Evolutionary conservation across 1,139 yeast species (phyloP), one percentile per base, ranked within the genome.

Genomic region (Hyphopichia burtonii): DNA sequence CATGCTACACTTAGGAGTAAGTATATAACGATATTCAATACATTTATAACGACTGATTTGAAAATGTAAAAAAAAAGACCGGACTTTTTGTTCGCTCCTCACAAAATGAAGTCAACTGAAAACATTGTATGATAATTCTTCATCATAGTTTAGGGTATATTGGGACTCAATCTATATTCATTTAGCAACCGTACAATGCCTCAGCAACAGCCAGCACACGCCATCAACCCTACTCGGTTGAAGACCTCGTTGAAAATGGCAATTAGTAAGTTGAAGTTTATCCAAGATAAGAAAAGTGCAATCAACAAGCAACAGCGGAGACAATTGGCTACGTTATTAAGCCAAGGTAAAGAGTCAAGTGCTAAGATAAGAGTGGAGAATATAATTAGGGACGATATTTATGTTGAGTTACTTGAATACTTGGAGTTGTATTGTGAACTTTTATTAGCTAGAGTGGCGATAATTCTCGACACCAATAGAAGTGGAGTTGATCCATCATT

Each of bases 341-440:
- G 74, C 5, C 74, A 71, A 38, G 90, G 91, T 5, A 88, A 87
- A 57, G 93, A 88, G 50, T 83, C 85, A 42, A 86, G 91, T 54
- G 96, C 96, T 17, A 77, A 78, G 45, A 89, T 90, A 45, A 68
- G 96, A 41, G 95, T 89, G 3, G 96, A 90, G 53, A 86, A 87
- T 54, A 79, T 90, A 44, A 87, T 91, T 22, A 76, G 93, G 30
- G 95, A 88, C 53, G 97, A 91, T 57, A 80, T 88, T 37, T 82
- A 85, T 55, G 79, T 87, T 18, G 97, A 91, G 61, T 66, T 91
- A 18, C 71, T 89, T 44, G 97, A 91, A 61, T 78, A 79, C 37
- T 65, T 90, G 39, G 96, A 89, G 61, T 69, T 91, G 20, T 88
- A 89, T 59, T 86, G 96, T 57, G 96, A 91, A 61, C 67, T 91